These are phyloP conservation scores for Sarocladiaceae sp. DNA, from an alignment of 2,329 filamentous ascomycete genomes.

Conservation along the genomic window DNA sequence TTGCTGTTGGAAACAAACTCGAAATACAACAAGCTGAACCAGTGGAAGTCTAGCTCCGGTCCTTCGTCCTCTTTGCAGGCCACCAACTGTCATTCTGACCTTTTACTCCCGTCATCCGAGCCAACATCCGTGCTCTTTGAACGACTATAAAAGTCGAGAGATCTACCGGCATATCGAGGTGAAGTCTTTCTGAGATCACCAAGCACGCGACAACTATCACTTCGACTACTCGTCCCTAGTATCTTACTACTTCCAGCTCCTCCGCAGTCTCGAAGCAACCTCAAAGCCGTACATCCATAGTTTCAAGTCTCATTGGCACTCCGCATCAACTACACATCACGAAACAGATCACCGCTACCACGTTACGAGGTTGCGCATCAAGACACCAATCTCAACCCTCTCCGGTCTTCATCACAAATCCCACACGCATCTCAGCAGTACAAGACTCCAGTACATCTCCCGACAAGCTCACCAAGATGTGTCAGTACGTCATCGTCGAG, in stretches of 20 bases:
- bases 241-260: too few species aligned
- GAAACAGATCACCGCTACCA: too few species aligned
- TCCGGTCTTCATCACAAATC: background rate
- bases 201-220: background rate
- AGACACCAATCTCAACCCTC: too few species aligned
- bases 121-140: background rate
- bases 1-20: background rate
- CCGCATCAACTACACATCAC: too few species aligned
- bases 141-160: background rate
- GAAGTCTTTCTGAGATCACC: conserved; percentile 4
- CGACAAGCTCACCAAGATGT: conserved; percentile 1
- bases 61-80: background rate
- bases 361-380: too few species aligned
- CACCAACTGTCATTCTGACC: background rate
- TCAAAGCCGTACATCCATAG: too few species aligned
- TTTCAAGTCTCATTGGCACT: too few species aligned
- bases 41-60: background rate
- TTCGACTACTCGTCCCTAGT: too few species aligned
- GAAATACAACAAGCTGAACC: conserved; percentile 5
- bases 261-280: too few species aligned
- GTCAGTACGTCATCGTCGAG: background rate
- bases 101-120: background rate
- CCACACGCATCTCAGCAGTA: background rate
- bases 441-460: background rate
- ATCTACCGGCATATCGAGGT: background rate